These are phyloP conservation scores for Arabidopsis suecica DNA, from an alignment of 345 rosid genomes.

Conservation along the genomic window DNA sequence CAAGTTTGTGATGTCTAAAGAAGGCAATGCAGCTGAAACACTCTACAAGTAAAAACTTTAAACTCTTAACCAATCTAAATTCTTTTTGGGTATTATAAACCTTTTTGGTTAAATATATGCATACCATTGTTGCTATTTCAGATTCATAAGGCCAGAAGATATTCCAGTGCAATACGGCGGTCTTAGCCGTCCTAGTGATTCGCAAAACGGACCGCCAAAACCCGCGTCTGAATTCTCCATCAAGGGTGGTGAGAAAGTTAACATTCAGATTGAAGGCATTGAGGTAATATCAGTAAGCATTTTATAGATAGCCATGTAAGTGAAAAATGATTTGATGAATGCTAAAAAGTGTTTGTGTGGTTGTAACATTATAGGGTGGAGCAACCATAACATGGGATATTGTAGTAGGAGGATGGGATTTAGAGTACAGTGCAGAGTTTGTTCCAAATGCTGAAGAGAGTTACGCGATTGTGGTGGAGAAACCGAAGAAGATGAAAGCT, in stretches of 20 bases:
- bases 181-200: conserved; percentile 69
- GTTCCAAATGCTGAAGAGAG: conserved; percentile 79
- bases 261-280: conserved; percentile 96
- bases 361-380: conserved; percentile 57
- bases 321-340: conserved; percentile 6
- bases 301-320: not conserved
- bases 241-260: conserved; percentile 96
- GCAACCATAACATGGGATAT: conserved; percentile 95
- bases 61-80: not conserved
- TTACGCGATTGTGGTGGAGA: conserved; percentile 87
- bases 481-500: conserved; percentile 58
- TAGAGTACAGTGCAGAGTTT: conserved; percentile 96
- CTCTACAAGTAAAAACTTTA: conserved; percentile 75
- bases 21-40: conserved; percentile 89
- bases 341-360: not conserved
- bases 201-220: conserved; percentile 67
- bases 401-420: conserved; percentile 97
- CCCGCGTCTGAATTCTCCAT: conserved; percentile 91
- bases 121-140: conserved; percentile 34
- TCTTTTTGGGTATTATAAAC: not conserved
- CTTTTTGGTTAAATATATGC: not conserved
- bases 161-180: conserved; percentile 96
- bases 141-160: conserved; percentile 90
- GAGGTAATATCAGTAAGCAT: conserved; percentile 58
- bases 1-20: conserved; percentile 90